A percentile compares a stretch with the other conserved stretches of the same genome.
Evolutionary conservation across 495 filamentous ascomycete genomes (phyloP).

Genomic region (Rusavskia elegans): DNA sequence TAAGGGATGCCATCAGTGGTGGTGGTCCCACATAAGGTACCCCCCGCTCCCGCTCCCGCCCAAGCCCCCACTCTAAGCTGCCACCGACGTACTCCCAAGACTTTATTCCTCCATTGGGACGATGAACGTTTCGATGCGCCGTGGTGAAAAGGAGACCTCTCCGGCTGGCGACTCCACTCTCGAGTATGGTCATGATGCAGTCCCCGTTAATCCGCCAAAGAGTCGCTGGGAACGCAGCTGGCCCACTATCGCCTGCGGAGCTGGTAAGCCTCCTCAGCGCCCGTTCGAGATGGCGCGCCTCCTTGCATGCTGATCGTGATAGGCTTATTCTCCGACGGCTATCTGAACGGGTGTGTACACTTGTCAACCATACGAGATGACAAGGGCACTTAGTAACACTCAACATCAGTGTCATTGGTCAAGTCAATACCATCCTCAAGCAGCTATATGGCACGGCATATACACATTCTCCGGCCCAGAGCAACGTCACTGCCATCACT

Average conservation of each 20-base stretch:
- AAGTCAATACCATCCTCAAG: constrained; percentile 54
- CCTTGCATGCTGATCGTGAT: neutral
- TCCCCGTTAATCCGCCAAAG: constrained; percentile 25
- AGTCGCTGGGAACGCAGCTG: constrained; percentile 43
- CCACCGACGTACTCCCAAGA: too few relatives aligned
- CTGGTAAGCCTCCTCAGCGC: constrained; percentile 12
- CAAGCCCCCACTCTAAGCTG: too few relatives aligned
- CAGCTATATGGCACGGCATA: constrained; percentile 49
- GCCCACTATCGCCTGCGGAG: constrained; percentile 68
- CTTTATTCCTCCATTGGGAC: neutral
- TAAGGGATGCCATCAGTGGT: too few relatives aligned
- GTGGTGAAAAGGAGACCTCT: neutral
- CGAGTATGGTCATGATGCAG: constrained; percentile 3
- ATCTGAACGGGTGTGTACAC: constrained; percentile 47
- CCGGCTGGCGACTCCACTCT: neutral
- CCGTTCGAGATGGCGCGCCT: neutral
- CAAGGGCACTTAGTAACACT: constrained; percentile 4
- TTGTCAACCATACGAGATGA: neutral
- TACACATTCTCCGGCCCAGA: constrained; percentile 43
- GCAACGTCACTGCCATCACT: constrained; percentile 60
- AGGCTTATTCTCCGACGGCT: constrained; percentile 81
- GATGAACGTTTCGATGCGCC: neutral
- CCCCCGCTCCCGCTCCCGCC: too few relatives aligned
- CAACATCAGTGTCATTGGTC: constrained; percentile 55
- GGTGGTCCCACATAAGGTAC: too few relatives aligned